Evolutionary conservation across 1,139 yeast genomes (phyloP), one percentile per base, ranked within the genome.

Genomic region (Wickerhamomyces sp.): DNA sequence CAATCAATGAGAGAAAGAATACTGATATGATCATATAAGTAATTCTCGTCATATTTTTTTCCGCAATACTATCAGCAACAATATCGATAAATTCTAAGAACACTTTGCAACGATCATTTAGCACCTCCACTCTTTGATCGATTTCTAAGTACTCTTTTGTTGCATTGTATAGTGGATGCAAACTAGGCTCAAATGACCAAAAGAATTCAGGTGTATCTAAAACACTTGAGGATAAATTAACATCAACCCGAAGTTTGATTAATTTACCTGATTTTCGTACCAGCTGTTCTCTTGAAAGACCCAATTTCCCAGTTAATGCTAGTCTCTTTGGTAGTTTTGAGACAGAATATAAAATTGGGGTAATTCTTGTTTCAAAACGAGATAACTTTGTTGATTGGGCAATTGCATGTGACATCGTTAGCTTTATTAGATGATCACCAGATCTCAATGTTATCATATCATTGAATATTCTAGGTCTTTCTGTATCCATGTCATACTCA

Each of bases 151-250:
- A 92, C 51, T 92, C 97, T 42, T 97, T 66, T 42, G 90, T 84
- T 0, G 97, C 97, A 28, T 76, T 73, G 60, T 92, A 92, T 36
- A 92, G 67, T 2, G 97, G 97, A 59, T 90, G 95, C 47, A 92
- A 72, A 28, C 96, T 90, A 4, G 98, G 98, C 61, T 92, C 98
- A 46, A 84, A 78, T 20, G 92, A 86, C 98, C 98, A 92, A 60
- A 92, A 92, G 55, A 88, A 89, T 43, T 87, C 96, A 0, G 98
- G 98, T 0, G 96, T 89, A 56, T 92, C 98, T 41, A 92, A 69
- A 19, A 92, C 90, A 44, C 89, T 87, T 13, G 96, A 86, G 7
- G 94, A 83, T 41, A 92, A 67, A 58, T 92, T 92, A 4, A 92
- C 97, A 61, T 92, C 98, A 8, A 90, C 96, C 35, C 98, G 69